Percentiles rank a stretch among this genome's conserved stretches.
These are phyloP conservation scores for Leucocoprinus sp. DNA, from an alignment of 768 basidiomycete genomes.

Conservation along the genomic window DNA sequence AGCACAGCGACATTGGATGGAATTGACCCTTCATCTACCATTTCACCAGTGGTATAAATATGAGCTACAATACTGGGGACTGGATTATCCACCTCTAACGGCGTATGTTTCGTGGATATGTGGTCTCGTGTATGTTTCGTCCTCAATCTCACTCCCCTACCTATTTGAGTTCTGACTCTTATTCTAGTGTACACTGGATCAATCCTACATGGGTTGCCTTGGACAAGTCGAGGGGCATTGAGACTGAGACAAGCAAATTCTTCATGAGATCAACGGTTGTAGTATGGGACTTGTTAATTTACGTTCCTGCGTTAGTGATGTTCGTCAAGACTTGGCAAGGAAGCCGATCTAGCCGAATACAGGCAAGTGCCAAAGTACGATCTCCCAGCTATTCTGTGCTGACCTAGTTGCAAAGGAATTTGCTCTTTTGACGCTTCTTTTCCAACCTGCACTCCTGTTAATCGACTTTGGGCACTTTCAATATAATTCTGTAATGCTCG, in stretches of 20 bases:
- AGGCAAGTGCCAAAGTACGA: slow-evolving; percentile 38
- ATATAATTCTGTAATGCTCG: slow-evolving; percentile 93
- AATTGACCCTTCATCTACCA: slow-evolving; percentile 74
- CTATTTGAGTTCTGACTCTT: slow-evolving; percentile 30
- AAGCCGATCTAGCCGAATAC: slow-evolving; percentile 65
- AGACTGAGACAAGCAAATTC: slow-evolving; percentile 53
- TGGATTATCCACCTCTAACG: slow-evolving; percentile 89
- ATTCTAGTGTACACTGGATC: slow-evolving; percentile 27
- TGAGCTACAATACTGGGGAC: slow-evolving; percentile 86
- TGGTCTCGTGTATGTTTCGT: slow-evolving; percentile 54
- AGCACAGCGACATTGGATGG: slow-evolving; percentile 96
- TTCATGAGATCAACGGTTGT: slow-evolving; percentile 82
- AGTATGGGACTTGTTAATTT: slow-evolving; percentile 58
- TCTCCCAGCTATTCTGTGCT: neutral
- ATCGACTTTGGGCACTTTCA: slow-evolving; percentile 95
- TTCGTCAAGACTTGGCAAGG: slow-evolving; percentile 63
- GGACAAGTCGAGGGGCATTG: slow-evolving; percentile 62
- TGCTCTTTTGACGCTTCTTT: slow-evolving; percentile 61
- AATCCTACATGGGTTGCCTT: slow-evolving; percentile 63
- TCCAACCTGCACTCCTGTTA: slow-evolving; percentile 78
- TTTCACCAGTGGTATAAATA: slow-evolving; percentile 78
- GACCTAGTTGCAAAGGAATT: slow-evolving; percentile 36
- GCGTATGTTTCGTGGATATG: slow-evolving; percentile 85
- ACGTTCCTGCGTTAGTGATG: slow-evolving; percentile 62
- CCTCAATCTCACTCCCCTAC: slow-evolving; percentile 30